Base-by-base conservation (phyloP, 345 rosid genomes). In the Kandelia obovata region DNA sequence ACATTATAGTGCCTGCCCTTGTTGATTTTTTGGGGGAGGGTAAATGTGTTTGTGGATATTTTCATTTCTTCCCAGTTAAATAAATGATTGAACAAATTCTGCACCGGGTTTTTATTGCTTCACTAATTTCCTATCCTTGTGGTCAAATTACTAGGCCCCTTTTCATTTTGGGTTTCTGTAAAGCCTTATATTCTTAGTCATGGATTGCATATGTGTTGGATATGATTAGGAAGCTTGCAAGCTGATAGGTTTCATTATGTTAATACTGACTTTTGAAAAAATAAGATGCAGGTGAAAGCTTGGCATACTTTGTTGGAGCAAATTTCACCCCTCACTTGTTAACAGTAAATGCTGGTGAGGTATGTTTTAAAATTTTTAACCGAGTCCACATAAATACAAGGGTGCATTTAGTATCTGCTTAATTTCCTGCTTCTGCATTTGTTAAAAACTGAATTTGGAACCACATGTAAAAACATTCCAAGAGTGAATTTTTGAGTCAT, bases 281-380 rank as follows among this genome's bases (percentile, higher is more conserved):
- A 64, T 71, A 0, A 16, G 73, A 37, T 67, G 68, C 64, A 87
- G 99, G 85, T 66, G 86, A 84, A 61, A 68, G 72, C 75, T 72
- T 83, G 51, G 73, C 88, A 16, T 82, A 85, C 78, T 78, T 79
- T 58, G 92, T 82, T 8, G 87, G 89, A 58, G 87, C 86, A 63
- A 84, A 89, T 81, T 89, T 95, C 79, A 92, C 86, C 0, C 96
- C 99, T 68, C 96, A 92, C 78, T 81, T 92, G 68, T 74, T 95
- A 77, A 85, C 89, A 35, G 96, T 95, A 31, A 83, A 87, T 75
- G 72, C 97, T 65, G 97, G 98, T 46, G 99, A 95, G 97, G 99
- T 92, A 85, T 69, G 88, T 37, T 55, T 49, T 65, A 19, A 30
- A 25, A 11, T 64, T 60, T 10, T 34, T 46, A n/a, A 57, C 34